Conservation (phyloP, 176 grass and related monocot species). For the Calamus simplicifolius region DNA sequence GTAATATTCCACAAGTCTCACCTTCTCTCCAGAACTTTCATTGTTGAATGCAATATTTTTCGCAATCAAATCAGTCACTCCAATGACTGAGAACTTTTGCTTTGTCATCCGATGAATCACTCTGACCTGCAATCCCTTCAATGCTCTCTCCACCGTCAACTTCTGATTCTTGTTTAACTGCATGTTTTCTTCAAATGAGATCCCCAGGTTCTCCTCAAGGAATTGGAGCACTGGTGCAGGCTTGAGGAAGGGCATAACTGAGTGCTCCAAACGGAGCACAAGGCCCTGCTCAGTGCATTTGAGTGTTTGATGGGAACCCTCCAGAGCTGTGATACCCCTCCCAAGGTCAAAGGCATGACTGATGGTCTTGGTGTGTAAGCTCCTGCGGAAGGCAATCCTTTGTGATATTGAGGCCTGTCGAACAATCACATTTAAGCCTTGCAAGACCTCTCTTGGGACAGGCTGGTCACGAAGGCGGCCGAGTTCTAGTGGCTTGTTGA, state of each 20-base stretch:
- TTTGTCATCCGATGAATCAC: constrained; percentile 37
- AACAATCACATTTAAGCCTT: constrained; percentile 51
- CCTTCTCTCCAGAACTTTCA: constrained; percentile 29
- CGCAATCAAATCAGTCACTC: constrained; percentile 33
- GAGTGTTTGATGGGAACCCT: constrained; percentile 41
- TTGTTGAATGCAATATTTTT: constrained; percentile 35
- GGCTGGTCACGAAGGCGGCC: constrained; percentile 34
- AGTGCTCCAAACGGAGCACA: constrained; percentile 45
- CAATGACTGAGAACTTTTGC: constrained; percentile 34
- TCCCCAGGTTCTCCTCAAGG: background rate
- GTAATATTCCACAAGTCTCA: constrained; percentile 39
- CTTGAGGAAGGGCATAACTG: constrained; percentile 42
- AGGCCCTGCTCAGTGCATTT: constrained; percentile 34
- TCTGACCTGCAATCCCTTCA: constrained; percentile 37
- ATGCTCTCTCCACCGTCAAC: constrained; percentile 10
- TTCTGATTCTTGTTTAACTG: constrained; percentile 8
- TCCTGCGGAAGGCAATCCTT: constrained; percentile 33
- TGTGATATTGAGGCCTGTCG: constrained; percentile 34
- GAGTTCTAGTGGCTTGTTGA: constrained; percentile 43
- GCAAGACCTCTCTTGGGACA: constrained; percentile 49
- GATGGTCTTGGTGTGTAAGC: constrained; percentile 28
- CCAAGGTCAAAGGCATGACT: constrained; percentile 1
- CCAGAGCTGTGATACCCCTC: constrained; percentile 26
- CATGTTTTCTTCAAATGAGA: constrained; percentile 16
- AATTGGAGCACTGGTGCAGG: constrained; percentile 28